These are phyloP conservation scores for Didymella segeticola DNA, from an alignment of 2,329 filamentous ascomycete genomes.

Conservation along the genomic window DNA sequence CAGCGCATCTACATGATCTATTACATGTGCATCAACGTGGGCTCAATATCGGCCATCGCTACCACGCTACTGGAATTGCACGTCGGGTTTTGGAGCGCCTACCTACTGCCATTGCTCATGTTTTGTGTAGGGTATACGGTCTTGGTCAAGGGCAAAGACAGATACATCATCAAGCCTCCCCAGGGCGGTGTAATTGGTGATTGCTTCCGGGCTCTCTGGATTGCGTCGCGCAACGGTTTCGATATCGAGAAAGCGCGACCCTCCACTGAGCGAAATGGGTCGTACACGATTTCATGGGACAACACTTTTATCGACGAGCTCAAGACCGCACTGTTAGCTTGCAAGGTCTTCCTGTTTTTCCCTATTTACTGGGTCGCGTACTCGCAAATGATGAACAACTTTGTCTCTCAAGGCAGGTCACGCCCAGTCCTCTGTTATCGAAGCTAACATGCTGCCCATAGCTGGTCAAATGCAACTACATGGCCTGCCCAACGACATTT, in stretches of 20 bases:
- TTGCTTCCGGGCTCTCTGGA: constrained; percentile 65
- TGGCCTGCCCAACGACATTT: constrained; percentile 56
- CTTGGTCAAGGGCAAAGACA: constrained; percentile 44
- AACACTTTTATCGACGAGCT: constrained; percentile 76
- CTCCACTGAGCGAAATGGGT: constrained; percentile 55
- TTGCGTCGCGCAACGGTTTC: constrained; percentile 60
- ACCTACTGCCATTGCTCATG: constrained; percentile 67
- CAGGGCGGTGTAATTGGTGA: constrained; percentile 47
- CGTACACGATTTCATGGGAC: constrained; percentile 62
- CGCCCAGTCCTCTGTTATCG: not conserved
- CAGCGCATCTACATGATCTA: constrained; percentile 66
- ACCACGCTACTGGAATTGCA: constrained; percentile 74
- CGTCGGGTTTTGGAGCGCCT: constrained; percentile 74
- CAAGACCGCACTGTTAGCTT: constrained; percentile 69
- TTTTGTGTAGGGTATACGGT: constrained; percentile 69
- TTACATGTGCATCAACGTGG: constrained; percentile 74
- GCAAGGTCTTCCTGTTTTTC: constrained; percentile 69
- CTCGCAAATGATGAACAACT: constrained; percentile 57
- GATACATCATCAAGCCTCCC: constrained; percentile 47
- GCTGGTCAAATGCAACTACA: constrained; percentile 56
- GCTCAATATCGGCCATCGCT: constrained; percentile 71
- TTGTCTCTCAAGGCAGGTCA: constrained; percentile 52
- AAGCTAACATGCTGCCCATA: constrained; percentile 14
- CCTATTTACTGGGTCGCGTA: constrained; percentile 57
- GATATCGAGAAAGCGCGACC: constrained; percentile 69